Evolutionary conservation across 208 protist species (phyloP).

Genomic region (Trypanosoma avium): DNA sequence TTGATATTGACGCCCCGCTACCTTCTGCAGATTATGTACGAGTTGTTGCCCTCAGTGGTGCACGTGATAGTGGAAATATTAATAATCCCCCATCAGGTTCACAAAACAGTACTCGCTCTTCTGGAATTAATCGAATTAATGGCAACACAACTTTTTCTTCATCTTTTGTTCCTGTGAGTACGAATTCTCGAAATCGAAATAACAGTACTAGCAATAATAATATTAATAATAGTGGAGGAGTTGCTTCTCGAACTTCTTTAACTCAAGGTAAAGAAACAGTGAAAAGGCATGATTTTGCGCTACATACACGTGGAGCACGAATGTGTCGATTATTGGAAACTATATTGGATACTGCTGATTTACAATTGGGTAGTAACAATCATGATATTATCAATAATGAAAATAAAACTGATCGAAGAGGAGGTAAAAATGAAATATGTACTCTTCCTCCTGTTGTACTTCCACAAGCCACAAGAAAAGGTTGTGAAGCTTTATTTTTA

Average conservation of each 20-base stretch:
- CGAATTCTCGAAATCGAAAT: no score
- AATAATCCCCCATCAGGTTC: no score
- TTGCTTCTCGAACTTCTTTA: not conserved
- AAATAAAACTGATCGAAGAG: not conserved
- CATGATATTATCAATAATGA: not conserved
- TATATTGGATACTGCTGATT: slow-evolving; percentile 61
- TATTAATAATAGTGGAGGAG: not conserved
- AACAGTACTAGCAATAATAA: not conserved
- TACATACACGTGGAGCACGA: slow-evolving; percentile 73
- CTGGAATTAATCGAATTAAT: no score
- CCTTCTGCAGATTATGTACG: slow-evolving; percentile 67
- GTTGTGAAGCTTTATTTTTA: slow-evolving; percentile 65
- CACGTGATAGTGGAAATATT: not conserved
- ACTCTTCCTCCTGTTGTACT: slow-evolving; percentile 63
- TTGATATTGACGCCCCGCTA: slow-evolving; percentile 27
- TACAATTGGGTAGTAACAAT: slow-evolving; percentile 22
- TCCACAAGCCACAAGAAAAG: slow-evolving; percentile 63
- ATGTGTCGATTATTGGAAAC: slow-evolving; percentile 76
- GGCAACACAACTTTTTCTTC: no score
- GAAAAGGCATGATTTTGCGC: slow-evolving; percentile 60
- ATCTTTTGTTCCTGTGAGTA: no score
- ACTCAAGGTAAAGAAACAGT: slow-evolving; percentile 11
- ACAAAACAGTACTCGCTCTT: no score
- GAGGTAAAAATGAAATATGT: slow-evolving; percentile 25
- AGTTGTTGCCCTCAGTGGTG: slow-evolving; percentile 41